A percentile compares a stretch with the other conserved stretches of the same genome.
Evolutionary conservation across 257 asterid genomes (phyloP).

Genomic region (Lavandula angustifolia): DNA sequence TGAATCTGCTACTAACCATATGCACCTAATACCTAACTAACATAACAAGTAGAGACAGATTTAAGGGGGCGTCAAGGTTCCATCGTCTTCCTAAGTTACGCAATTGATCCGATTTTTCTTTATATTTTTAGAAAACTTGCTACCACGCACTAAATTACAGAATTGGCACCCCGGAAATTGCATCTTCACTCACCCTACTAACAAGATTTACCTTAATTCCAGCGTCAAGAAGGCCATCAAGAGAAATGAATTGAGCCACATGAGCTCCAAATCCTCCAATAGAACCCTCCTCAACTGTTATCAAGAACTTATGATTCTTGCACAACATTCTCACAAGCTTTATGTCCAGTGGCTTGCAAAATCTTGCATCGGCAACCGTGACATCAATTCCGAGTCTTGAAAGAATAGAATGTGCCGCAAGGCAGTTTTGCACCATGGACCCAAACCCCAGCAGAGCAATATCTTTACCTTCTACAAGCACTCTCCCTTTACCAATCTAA

Average conservation of each 20-base stretch:
- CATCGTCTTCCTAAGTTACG: no score
- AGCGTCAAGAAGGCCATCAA: constrained; percentile 80
- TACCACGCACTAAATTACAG: no score
- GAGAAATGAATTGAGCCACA: constrained; percentile 77
- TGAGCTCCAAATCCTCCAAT: constrained; percentile 89
- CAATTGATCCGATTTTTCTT: no score
- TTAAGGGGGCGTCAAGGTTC: no score
- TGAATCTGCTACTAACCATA: no score
- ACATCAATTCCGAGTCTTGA: constrained; percentile 65
- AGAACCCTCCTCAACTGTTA: constrained; percentile 87
- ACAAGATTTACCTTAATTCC: constrained; percentile 83
- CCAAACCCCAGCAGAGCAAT: constrained; percentile 83
- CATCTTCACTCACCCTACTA: no score
- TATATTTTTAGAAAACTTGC: no score
- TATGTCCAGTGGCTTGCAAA: constrained; percentile 88
- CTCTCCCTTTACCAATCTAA: constrained; percentile 74
- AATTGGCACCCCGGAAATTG: no score
- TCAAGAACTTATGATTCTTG: constrained; percentile 58
- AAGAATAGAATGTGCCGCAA: constrained; percentile 77
- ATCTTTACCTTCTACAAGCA: constrained; percentile 71
- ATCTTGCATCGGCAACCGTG: constrained; percentile 93
- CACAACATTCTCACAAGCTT: constrained; percentile 59
- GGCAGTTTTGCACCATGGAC: constrained; percentile 83
- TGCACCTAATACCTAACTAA: no score
- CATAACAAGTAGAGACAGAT: no score